These are phyloP conservation scores for Pontederia crassipes DNA, from an alignment of 176 grass and related monocot genomes.

Conservation along the genomic window DNA sequence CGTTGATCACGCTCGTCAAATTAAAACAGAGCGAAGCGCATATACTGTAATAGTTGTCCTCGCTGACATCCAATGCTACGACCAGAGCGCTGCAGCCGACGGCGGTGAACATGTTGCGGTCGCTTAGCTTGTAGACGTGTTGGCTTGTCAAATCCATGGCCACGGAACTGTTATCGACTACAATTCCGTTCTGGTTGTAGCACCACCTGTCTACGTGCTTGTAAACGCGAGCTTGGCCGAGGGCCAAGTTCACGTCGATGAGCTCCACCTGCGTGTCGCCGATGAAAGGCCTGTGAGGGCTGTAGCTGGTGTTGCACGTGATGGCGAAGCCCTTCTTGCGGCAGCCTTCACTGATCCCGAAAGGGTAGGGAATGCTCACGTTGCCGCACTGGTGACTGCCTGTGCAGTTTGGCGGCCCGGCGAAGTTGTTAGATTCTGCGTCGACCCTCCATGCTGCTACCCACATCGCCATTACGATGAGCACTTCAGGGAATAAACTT, in stretches of 20 bases:
- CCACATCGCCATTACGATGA: too few relatives aligned
- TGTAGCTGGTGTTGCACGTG: conserved; percentile 19
- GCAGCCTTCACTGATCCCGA: conserved; percentile 51
- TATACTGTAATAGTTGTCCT: conserved; percentile 19
- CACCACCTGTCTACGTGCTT: conserved; percentile 42
- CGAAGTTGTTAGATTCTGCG: too few relatives aligned
- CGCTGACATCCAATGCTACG: conserved; percentile 19
- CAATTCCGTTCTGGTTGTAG: conserved; percentile 1
- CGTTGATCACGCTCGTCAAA: conserved; percentile 16
- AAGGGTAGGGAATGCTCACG: conserved; percentile 65
- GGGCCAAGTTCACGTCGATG: conserved; percentile 23
- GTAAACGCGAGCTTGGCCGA: conserved; percentile 31
- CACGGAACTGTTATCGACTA: conserved; percentile 12
- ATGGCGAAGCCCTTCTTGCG: conserved; percentile 40
- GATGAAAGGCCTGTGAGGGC: conserved; percentile 20
- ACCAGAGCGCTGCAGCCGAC: conserved; percentile 60
- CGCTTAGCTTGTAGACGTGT: conserved; percentile 41
- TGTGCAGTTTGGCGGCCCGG: conserved; percentile 17
- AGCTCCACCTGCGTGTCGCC: conserved; percentile 10
- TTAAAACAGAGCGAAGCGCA: conserved; percentile 18
- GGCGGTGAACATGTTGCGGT: conserved; percentile 49
- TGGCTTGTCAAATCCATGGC: not conserved
- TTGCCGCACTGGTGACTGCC: conserved; percentile 37
- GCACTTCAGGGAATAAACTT: too few relatives aligned
- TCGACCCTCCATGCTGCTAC: too few relatives aligned